These are phyloP conservation scores for Cyberlindnera veronae DNA, from an alignment of 805 yeast genomes.

Conservation along the genomic window DNA sequence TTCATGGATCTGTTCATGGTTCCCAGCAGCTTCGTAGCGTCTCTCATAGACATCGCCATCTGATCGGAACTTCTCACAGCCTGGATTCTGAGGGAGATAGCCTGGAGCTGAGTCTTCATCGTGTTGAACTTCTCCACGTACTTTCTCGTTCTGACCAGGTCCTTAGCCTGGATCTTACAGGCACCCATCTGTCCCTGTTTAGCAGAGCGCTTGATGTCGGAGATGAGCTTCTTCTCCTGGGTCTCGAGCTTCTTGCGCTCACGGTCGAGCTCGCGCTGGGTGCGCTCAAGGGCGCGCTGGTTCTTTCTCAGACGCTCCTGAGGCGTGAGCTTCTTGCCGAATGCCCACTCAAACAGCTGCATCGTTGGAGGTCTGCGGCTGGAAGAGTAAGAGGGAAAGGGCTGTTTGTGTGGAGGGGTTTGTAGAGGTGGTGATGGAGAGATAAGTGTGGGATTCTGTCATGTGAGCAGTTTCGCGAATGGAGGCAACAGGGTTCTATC, in stretches of 20 bases:
- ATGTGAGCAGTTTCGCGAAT: neutral
- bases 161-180: conserved; percentile 94
- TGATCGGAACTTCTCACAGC: conserved; percentile 90
- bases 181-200: conserved; percentile 85
- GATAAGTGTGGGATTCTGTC: too few relatives aligned
- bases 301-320: conserved; percentile 93
- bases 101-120: conserved; percentile 95
- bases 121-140: conserved; percentile 81
- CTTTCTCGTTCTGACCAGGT: conserved; percentile 79
- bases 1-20: conserved; percentile 92
- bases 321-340: conserved; percentile 90
- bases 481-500: neutral
- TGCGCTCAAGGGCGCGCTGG: conserved; percentile 90
- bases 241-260: conserved; percentile 82
- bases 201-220: conserved; percentile 88
- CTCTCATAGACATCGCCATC: conserved; percentile 92
- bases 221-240: conserved; percentile 85
- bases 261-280: conserved; percentile 88
- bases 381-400: neutral
- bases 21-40: conserved; percentile 80
- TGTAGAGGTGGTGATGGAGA: too few relatives aligned
- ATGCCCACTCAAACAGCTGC: conserved; percentile 88
- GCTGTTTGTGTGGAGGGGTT: too few relatives aligned
- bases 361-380: too few relatives aligned
- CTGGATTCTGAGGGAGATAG: conserved; percentile 86